These are phyloP conservation scores for Exidia glandulosa DNA, from an alignment of 768 basidiomycete genomes.

Conservation along the genomic window DNA sequence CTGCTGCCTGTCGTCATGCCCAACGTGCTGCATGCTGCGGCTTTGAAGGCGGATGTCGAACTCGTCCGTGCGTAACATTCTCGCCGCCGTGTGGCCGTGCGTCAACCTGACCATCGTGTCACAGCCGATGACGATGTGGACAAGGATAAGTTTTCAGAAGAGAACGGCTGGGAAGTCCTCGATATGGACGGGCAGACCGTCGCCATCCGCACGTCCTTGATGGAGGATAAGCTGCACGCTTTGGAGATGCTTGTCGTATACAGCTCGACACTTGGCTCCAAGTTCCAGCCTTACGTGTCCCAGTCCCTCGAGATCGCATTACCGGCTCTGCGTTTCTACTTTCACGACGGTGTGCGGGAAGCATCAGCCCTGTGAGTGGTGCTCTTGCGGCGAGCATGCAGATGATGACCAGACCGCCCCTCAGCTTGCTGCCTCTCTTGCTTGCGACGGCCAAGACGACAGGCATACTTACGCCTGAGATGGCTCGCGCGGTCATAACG, in stretches of 20 bases:
- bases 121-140: constrained; percentile 46
- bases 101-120: background rate
- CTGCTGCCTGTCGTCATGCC: constrained; percentile 83
- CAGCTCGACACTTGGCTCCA: constrained; percentile 51
- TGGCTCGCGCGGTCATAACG: constrained; percentile 57
- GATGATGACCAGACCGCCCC: background rate
- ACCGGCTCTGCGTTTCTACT: constrained; percentile 62
- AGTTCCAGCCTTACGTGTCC: constrained; percentile 62
- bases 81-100: background rate
- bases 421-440: constrained; percentile 62
- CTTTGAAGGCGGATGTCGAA: constrained; percentile 70
- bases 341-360: constrained; percentile 78
- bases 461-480: constrained; percentile 51
- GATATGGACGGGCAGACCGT: constrained; percentile 66
- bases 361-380: constrained; percentile 56
- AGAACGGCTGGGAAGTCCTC: constrained; percentile 69
- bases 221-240: constrained; percentile 83
- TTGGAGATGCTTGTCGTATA: constrained; percentile 82
- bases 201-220: constrained; percentile 66
- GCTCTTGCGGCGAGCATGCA: background rate
- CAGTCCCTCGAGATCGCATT: constrained; percentile 64
- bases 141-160: constrained; percentile 22
- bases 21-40: constrained; percentile 57
- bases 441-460: constrained; percentile 56
- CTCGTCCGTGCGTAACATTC: constrained; percentile 42